phyloP scores from a whole-genome alignment of 129 eudicot species.

The Arctium minus region DNA sequence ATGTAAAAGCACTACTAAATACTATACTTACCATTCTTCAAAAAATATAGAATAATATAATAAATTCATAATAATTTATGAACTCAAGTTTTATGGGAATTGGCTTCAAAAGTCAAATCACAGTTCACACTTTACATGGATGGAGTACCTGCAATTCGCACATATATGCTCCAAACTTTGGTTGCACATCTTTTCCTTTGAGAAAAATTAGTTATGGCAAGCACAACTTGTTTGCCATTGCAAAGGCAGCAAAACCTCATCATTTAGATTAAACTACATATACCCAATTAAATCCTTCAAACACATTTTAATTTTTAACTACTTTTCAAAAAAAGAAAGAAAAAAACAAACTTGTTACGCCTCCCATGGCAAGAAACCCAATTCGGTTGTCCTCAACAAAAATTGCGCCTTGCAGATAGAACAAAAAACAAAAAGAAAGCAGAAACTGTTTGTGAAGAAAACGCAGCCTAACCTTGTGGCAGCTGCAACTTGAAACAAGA shows the following conservation, averaged over 20 bases:
- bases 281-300: background rate
- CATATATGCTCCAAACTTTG: background rate
- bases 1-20: background rate
- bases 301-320: background rate
- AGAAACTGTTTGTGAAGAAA: background rate
- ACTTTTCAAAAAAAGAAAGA: background rate
- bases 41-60: background rate
- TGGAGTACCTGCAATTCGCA: background rate
- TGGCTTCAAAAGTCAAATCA: background rate
- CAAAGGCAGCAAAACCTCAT: background rate
- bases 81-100: background rate
- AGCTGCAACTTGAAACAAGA: constrained; percentile 52
- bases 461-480: constrained; percentile 52
- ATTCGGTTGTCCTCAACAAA: background rate
- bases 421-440: background rate
- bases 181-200: background rate
- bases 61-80: background rate
- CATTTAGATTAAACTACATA: background rate
- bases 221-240: background rate
- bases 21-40: background rate
- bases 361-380: constrained; percentile 4
- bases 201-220: background rate
- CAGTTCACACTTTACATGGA: background rate
- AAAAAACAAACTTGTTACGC: background rate
- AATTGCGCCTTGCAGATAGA: background rate